phyloP scores from a whole-genome alignment of 2,329 filamentous ascomycete genomes.

The Fusarium sp. region DNA sequence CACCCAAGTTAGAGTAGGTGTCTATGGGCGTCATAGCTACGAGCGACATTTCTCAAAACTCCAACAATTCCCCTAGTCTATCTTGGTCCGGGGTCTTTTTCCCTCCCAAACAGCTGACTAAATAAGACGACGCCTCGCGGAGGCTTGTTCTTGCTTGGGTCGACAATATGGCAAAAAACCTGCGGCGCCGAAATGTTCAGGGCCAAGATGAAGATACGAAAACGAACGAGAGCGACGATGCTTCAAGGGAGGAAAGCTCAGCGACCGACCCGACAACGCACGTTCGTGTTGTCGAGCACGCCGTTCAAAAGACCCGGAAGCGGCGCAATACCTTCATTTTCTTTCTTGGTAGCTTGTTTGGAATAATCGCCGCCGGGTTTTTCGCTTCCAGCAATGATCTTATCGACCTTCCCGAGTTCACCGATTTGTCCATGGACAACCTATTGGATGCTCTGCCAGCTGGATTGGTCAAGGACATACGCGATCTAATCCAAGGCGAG shows the following conservation, averaged over 20 bases:
- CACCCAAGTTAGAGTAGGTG: background rate
- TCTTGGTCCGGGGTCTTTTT: background rate
- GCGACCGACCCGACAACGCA: slow-evolving; percentile 42
- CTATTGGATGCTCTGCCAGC: slow-evolving; percentile 89
- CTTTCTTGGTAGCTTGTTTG: slow-evolving; percentile 86
- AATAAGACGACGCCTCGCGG: slow-evolving; percentile 23
- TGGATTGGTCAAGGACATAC: slow-evolving; percentile 84
- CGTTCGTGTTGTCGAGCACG: slow-evolving; percentile 56
- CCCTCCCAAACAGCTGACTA: slow-evolving; percentile 8
- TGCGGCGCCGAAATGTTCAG: slow-evolving; percentile 46
- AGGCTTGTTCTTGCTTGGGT: slow-evolving; percentile 22
- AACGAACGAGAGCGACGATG: slow-evolving; percentile 31
- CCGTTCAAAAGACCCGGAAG: slow-evolving; percentile 66
- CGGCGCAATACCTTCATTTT: slow-evolving; percentile 85
- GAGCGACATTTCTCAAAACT: slow-evolving; percentile 4
- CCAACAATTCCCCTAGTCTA: background rate
- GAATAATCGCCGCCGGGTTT: slow-evolving; percentile 86
- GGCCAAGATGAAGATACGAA: slow-evolving; percentile 29
- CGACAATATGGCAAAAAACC: slow-evolving; percentile 45
- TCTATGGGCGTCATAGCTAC: slow-evolving; percentile 39
- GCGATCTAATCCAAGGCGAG: slow-evolving; percentile 86
- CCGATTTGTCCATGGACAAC: slow-evolving; percentile 83
- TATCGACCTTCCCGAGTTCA: slow-evolving; percentile 77
- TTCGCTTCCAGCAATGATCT: slow-evolving; percentile 91
- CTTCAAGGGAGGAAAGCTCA: slow-evolving; percentile 43